Evolutionary conservation across 2,329 filamentous ascomycete genomes (phyloP).

Genomic region (Calcarisporium arbuscula): DNA sequence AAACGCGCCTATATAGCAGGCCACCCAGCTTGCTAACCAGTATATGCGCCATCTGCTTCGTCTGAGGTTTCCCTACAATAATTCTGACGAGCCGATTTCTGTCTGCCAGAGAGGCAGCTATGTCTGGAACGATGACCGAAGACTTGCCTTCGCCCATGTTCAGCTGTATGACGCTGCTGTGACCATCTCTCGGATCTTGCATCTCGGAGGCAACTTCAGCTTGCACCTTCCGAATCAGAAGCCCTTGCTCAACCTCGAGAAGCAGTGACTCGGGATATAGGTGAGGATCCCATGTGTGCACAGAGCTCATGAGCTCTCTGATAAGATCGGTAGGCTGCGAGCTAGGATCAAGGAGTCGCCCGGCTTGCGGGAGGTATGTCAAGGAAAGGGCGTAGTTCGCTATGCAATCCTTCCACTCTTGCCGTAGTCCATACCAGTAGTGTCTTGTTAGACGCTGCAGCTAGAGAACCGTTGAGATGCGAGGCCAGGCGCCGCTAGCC

Average conservation of each 20-base stretch:
- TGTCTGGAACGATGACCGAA: conserved; percentile 62
- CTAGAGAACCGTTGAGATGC: too few species aligned
- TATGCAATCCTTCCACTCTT: too few species aligned
- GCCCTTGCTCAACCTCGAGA: conserved; percentile 55
- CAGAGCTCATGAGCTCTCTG: conserved; percentile 40
- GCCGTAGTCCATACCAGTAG: too few species aligned
- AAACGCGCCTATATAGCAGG: too few species aligned
- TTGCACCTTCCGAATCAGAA: conserved; percentile 56
- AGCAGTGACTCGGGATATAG: conserved; percentile 55
- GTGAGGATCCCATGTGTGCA: conserved; percentile 48
- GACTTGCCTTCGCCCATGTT: conserved; percentile 71
- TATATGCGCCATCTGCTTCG: conserved; percentile 45
- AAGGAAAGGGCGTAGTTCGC: too few species aligned
- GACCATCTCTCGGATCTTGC: conserved; percentile 29
- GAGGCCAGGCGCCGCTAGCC: too few species aligned
- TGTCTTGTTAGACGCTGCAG: too few species aligned
- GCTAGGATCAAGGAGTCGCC: too few species aligned
- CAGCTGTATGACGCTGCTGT: conserved; percentile 55
- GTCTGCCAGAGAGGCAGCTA: conserved; percentile 48
- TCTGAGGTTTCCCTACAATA: conserved; percentile 55
- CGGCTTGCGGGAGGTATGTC: too few species aligned
- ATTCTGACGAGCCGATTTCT: conserved; percentile 45
- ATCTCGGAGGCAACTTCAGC: conserved; percentile 52
- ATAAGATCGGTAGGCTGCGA: too few species aligned
- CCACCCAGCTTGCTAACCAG: conserved; percentile 39